phyloP scores from a whole-genome alignment of 495 filamentous ascomycete species.

The Neurospora sublineolata region DNA sequence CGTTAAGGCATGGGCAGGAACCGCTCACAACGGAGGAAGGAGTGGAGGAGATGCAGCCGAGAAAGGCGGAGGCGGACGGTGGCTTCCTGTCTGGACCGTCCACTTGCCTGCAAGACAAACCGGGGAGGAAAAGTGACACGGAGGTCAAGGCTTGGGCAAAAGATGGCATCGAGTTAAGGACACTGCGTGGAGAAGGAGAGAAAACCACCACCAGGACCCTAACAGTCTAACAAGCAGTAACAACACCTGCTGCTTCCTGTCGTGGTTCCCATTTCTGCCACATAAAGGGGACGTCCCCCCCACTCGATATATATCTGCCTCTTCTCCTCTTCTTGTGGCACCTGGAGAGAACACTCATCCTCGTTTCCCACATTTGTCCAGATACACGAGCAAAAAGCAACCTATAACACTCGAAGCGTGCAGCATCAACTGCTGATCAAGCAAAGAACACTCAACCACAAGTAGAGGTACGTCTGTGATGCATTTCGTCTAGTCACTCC shows the following conservation, averaged over 20 bases:
- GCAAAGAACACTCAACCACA: background rate
- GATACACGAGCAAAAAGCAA: background rate
- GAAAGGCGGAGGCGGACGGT: background rate
- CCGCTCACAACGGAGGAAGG: background rate
- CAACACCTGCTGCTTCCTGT: background rate
- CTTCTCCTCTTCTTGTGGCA: slow-evolving; percentile 9
- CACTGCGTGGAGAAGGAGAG: background rate
- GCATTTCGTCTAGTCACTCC: background rate
- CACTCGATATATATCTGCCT: background rate
- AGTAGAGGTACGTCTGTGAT: background rate
- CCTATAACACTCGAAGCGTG: background rate
- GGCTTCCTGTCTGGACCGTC: background rate
- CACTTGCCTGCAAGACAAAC: background rate
- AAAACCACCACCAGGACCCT: background rate
- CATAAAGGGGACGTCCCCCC: slow-evolving; percentile 15
- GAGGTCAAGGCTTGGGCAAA: background rate
- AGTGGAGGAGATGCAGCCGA: background rate
- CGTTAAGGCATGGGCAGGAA: background rate
- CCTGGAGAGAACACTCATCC: background rate
- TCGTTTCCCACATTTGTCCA: background rate
- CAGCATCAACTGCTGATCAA: background rate
- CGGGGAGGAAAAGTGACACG: background rate
- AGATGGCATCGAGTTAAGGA: background rate
- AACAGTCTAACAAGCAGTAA: background rate
- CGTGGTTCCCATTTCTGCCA: background rate